A percentile compares a stretch with the other conserved stretches of the same genome.
These are phyloP conservation scores for Fusarium chaquense DNA, from an alignment of 2,329 filamentous ascomycete genomes.

Conservation along the genomic window DNA sequence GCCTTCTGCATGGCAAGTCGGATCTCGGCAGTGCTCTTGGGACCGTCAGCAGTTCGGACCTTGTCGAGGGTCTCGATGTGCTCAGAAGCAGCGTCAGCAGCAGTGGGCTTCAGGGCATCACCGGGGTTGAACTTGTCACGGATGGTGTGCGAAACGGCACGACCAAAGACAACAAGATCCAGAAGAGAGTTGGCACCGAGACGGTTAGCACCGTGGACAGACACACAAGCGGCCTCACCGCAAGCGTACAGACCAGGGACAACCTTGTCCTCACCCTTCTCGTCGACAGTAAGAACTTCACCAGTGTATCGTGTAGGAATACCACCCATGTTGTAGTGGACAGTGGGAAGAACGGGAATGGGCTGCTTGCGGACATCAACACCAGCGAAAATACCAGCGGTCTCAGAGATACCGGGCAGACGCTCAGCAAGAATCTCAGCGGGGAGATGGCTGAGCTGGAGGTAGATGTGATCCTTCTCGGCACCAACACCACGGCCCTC, in stretches of 20 bases:
- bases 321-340: conserved; percentile 99
- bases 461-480: conserved; percentile 98
- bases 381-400: conserved; percentile 95
- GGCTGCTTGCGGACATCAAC: conserved; percentile 98
- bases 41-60: conserved; percentile 83
- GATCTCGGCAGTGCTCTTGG: conserved; percentile 89
- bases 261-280: conserved; percentile 87
- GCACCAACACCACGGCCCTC: conserved; percentile 96
- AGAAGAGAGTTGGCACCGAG: conserved; percentile 98
- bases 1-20: conserved; percentile 95
- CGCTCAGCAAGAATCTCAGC: conserved; percentile 93
- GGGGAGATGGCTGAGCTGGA: conserved; percentile 95
- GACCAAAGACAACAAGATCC: conserved; percentile 96
- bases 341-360: conserved; percentile 94
- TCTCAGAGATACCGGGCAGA: conserved; percentile 98
- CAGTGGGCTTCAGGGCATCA: conserved; percentile 80
- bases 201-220: conserved; percentile 97
- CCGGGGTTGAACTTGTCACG: conserved; percentile 93
- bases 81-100: conserved; percentile 88
- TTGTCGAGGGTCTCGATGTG: conserved; percentile 89
- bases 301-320: conserved; percentile 98
- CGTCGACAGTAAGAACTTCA: conserved; percentile 91
- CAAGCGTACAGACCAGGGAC: conserved; percentile 96
- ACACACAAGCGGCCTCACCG: conserved; percentile 97
- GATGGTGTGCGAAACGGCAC: conserved; percentile 96